Evolutionary conservation across 2,329 filamentous ascomycete genomes (phyloP), one percentile per base, ranked within the genome.

Genomic region (Plectosphaerella sp.): DNA sequence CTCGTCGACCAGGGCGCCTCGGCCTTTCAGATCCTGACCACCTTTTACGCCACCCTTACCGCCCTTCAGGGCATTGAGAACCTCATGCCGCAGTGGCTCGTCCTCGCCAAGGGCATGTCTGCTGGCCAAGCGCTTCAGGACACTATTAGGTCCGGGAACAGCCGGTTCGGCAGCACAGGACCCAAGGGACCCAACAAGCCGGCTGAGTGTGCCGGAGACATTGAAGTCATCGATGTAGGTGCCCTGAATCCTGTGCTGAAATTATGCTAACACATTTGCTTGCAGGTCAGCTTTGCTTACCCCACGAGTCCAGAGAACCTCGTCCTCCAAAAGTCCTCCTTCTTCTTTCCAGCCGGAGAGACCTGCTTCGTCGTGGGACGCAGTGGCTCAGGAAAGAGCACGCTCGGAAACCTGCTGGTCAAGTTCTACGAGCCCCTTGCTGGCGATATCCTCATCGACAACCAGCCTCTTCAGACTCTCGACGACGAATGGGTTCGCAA

Each of bases 381-480:
- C 61, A 96, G 91, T 62, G 94, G 94, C 1, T 96, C 90, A 2
- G 93, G 93, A 0, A 97, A 97, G 67, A 96, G 91, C 59, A 97
- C 93, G 0, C 64, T 97, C 1, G 86, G 87, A 1, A 91, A 90
- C 62, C 76, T 97, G 1, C 75, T 97, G 1, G 76, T 91, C 48
- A 82, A 86, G 12, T 88, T 95, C 59, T 96, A 97, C 62, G 73
- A 81, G 7, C 82, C 89, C 0, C 67, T 71, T 0, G 71, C 71
- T 0, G 93, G 92, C 0, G 67, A 79, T 0, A 84, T 97, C 15
- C 64, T 78, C 0, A 72, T 97, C 10, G 91, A 96, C 61, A 84
- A 80, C 1, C 65, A 78, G 2, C 71, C 81, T 0, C 71, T 94
- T 3, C 64, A 79, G n/a, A 71, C 70, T 0, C 69, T 97, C 0